phyloP scores from a whole-genome alignment of 2,329 filamentous ascomycete genomes.

The Cordyceps cateniannulata region DNA sequence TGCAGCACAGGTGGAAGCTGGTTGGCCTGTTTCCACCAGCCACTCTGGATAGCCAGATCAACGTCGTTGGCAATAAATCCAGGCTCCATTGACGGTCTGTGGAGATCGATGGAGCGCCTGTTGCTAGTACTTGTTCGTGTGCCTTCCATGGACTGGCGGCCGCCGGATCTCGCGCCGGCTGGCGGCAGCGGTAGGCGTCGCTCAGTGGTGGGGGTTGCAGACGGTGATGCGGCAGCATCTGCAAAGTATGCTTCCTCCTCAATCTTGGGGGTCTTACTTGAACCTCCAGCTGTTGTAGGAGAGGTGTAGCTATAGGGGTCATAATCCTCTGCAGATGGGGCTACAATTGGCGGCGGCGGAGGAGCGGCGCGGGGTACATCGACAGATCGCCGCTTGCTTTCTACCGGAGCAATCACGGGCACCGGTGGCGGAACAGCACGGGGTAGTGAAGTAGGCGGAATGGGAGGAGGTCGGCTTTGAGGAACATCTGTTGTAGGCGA shows the following conservation, averaged over 20 bases:
- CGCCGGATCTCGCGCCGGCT: constrained; percentile 21
- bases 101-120: constrained; percentile 65
- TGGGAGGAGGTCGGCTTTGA: constrained; percentile 46
- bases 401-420: constrained; percentile 51
- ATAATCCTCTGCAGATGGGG: constrained; percentile 57
- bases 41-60: constrained; percentile 64
- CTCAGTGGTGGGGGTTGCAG: constrained; percentile 36
- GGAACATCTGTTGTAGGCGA: constrained; percentile 44
- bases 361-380: constrained; percentile 66
- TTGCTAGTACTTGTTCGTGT: constrained; percentile 33
- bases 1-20: constrained; percentile 76
- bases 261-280: constrained; percentile 31
- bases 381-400: constrained; percentile 53
- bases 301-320: constrained; percentile 56
- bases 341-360: constrained; percentile 45
- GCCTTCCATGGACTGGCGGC: constrained; percentile 29
- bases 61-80: constrained; percentile 85
- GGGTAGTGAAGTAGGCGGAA: constrained; percentile 48
- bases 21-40: constrained; percentile 84
- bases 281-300: constrained; percentile 26
- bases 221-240: constrained; percentile 37
- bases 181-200: constrained; percentile 37
- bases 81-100: constrained; percentile 67
- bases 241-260: constrained; percentile 44
- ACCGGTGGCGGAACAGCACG: constrained; percentile 59